phyloP scores from a whole-genome alignment of 106 monocot genomes.

The Phalaenopsis aphrodite region DNA sequence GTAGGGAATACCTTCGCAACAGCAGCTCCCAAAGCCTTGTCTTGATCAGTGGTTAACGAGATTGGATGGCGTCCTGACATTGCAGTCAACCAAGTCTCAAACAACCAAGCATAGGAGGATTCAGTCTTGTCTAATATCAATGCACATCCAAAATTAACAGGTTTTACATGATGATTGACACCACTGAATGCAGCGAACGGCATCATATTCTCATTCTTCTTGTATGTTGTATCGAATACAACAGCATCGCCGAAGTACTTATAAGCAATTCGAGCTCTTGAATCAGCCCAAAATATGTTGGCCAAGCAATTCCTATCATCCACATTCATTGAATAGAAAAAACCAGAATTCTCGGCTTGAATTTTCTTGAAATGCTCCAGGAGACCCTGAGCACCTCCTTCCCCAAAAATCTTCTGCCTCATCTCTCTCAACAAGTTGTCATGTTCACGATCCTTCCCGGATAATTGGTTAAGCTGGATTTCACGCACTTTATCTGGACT shows the following conservation, averaged over 20 bases:
- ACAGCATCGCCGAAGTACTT: slow-evolving; percentile 67
- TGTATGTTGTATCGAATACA: slow-evolving; percentile 55
- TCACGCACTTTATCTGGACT: slow-evolving; percentile 47
- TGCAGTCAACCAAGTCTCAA: slow-evolving; percentile 58
- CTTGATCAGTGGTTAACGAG: slow-evolving; percentile 57
- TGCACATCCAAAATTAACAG: slow-evolving; percentile 59
- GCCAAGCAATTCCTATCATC: slow-evolving; percentile 45
- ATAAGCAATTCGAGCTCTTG: slow-evolving; percentile 44
- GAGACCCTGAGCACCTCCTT: slow-evolving; percentile 47
- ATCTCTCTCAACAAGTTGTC: slow-evolving; percentile 36
- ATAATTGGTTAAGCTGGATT: slow-evolving; percentile 32
- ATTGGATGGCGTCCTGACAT: slow-evolving; percentile 46
- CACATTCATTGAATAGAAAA: slow-evolving; percentile 60
- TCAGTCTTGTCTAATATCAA: slow-evolving; percentile 44
- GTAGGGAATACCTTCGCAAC: slow-evolving; percentile 55
- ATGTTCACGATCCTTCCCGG: slow-evolving; percentile 37
- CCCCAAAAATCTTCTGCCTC: slow-evolving; percentile 47
- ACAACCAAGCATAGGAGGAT: slow-evolving; percentile 48
- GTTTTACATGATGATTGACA: slow-evolving; percentile 54
- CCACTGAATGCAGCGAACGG: slow-evolving; percentile 57
- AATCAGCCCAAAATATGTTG: slow-evolving; percentile 58
- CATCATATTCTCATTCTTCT: slow-evolving; percentile 51
- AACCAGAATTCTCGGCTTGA: slow-evolving; percentile 45
- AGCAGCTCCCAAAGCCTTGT: slow-evolving; percentile 34
- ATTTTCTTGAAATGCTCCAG: slow-evolving; percentile 52